These are phyloP conservation scores for Cerioporus squamosus DNA, from an alignment of 1,284 basidiomycete species.

Conservation along the genomic window DNA sequence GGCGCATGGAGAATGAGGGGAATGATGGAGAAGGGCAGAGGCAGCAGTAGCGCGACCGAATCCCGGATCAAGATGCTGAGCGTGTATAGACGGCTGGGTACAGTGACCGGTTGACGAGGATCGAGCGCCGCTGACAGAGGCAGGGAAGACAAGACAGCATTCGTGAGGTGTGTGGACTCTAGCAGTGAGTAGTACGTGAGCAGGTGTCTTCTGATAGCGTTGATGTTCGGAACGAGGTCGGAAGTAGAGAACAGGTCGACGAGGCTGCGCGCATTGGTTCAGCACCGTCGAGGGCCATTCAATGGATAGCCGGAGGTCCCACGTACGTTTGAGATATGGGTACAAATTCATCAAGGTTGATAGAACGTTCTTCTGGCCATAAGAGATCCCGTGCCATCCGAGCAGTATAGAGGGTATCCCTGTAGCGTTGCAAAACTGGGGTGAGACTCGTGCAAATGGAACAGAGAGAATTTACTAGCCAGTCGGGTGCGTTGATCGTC, in stretches of 20 bases:
- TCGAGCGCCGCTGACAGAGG: conserved; percentile 82
- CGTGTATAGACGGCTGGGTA: conserved; percentile 83
- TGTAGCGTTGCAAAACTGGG: conserved; percentile 34
- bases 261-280: conserved; percentile 47
- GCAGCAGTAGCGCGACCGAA: conserved; percentile 67
- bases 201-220: conserved; percentile 67
- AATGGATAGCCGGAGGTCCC: not conserved
- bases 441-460: not conserved
- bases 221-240: conserved; percentile 63
- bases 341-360: conserved; percentile 82
- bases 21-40: conserved; percentile 86
- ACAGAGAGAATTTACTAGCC: conserved; percentile 53
- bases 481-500: conserved; percentile 93
- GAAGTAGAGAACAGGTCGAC: conserved; percentile 83
- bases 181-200: conserved; percentile 90
- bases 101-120: conserved; percentile 68
- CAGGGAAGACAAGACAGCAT: conserved; percentile 79
- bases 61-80: conserved; percentile 81
- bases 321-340: conserved; percentile 88
- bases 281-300: conserved; percentile 7
- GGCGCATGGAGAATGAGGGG: conserved; percentile 85
- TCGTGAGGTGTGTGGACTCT: conserved; percentile 79
- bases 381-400: conserved; percentile 90
- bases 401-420: conserved; percentile 86
- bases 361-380: conserved; percentile 78